A percentile compares a stretch with the other conserved stretches of the same genome.
Conservation (phyloP, 345 rosid species). For the Kernera saxatilis region DNA sequence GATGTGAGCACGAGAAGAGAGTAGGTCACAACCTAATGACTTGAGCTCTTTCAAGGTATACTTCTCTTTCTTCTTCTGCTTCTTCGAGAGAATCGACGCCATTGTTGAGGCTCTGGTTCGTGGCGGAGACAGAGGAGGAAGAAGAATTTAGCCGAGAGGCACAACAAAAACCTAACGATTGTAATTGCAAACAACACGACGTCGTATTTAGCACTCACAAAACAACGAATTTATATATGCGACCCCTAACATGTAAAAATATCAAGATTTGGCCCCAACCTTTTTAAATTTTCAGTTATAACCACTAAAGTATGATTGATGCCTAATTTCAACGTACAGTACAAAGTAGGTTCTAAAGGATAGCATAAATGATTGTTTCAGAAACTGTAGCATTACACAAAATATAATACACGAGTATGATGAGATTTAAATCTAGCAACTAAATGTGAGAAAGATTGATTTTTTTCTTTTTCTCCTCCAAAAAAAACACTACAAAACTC, state of each 20-base stretch:
- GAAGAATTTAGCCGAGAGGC: background rate
- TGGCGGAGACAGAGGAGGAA: conserved; percentile 1
- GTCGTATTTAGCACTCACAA: background rate
- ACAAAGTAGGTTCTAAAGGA: background rate
- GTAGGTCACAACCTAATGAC: conserved; percentile 56
- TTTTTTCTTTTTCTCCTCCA: background rate
- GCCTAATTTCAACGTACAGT: background rate
- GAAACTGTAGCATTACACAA: conserved; percentile 12
- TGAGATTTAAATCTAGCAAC: conserved; percentile 14
- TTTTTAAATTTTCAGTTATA: background rate
- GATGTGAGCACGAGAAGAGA: conserved; percentile 68
- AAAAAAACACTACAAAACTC: conserved; percentile 27
- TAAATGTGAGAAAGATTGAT: background rate
- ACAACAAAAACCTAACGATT: conserved; percentile 1
- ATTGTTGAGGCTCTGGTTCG: conserved; percentile 31
- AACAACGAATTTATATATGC: background rate
- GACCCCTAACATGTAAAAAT: background rate
- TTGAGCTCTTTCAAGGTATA: conserved; percentile 58
- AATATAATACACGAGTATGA: background rate
- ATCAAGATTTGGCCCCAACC: background rate
- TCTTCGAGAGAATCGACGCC: conserved; percentile 40
- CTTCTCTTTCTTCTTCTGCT: conserved; percentile 32
- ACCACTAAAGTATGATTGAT: background rate
- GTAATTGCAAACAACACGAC: background rate
- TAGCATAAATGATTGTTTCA: background rate